Evolutionary conservation across 192 early-diverging fungal species (phyloP), one percentile per base, ranked within the genome.

Genomic region (Umbelopsis sp.): DNA sequence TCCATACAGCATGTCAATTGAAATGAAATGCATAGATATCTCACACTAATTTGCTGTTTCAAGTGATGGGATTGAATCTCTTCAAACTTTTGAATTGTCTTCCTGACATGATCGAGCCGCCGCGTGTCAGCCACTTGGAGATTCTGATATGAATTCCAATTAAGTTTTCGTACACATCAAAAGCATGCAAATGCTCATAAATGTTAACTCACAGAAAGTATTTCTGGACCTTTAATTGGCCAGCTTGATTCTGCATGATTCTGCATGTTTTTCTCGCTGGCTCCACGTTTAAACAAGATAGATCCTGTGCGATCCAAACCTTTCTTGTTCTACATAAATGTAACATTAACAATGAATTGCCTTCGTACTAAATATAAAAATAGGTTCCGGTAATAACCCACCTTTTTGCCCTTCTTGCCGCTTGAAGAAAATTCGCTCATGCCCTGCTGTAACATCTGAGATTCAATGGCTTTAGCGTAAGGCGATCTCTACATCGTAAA

Each of bases 31-130:
- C 10, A n/a, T 36, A 52, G 24, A 26, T 25, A 59, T 7, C 54
- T 70, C 4, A 70, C 69, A 9, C 59, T 43, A 4, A 31, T 49
- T 62, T 34, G 56, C 21, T 72, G 56, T 7, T 22, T 21, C 21
- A 72, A 8, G 17, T 72, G 71, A 9, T 72, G 59, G n/a, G 38
- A 47, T n/a, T 47, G 45, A n/a, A 65, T 31, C 14, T 72, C 54
- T 21, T 72, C 71, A 49, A 72, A 72, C 25, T 72, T 49, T 65
- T 62, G 43, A 7, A 72, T 25, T 0, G 54, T 17, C 24, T n/a
- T n/a, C 24, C 43, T 72, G 24, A 59, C 29, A 17, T 45, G 59
- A 3, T 53, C 32, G 16, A 72, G 24, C 24, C 71, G 32, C 45
- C 17, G 54, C 29, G 26, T 38, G 43, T 72, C 71, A 7, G 41